Percentiles rank a stretch among this genome's conserved stretches.
These are phyloP conservation scores for Citrus australasica DNA, from an alignment of 345 rosid species.

Conservation along the genomic window DNA sequence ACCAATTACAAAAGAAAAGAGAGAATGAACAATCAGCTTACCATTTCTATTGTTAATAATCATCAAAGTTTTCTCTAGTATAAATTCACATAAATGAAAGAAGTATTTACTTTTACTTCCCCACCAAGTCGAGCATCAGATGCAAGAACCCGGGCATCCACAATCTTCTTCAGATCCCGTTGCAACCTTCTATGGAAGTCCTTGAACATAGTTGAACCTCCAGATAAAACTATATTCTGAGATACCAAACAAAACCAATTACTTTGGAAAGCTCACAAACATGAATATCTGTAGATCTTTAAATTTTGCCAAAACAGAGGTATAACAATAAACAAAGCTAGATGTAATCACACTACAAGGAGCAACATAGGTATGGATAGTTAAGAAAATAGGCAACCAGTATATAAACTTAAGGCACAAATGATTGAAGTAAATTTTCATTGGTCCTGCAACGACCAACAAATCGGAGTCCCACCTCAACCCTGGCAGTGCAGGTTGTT, in stretches of 20 bases:
- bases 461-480: neutral
- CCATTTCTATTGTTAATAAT: slow-evolving; percentile 5
- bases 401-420: neutral
- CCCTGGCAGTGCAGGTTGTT: neutral
- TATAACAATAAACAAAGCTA: neutral
- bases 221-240: slow-evolving; percentile 95
- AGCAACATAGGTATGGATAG: too few relatives aligned
- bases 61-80: neutral
- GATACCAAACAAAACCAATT: slow-evolving; percentile 15
- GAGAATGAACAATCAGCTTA: neutral
- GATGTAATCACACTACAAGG: neutral
- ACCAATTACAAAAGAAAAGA: neutral
- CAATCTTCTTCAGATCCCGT: slow-evolving; percentile 93
- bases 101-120: slow-evolving; percentile 56
- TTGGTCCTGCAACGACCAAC: neutral
- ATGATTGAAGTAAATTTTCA: neutral
- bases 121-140: slow-evolving; percentile 79
- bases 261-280: neutral
- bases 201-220: slow-evolving; percentile 99
- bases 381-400: neutral
- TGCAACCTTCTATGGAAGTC: slow-evolving; percentile 97
- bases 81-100: neutral
- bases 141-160: slow-evolving; percentile 83
- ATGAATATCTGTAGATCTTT: neutral
- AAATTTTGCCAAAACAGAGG: neutral